Conservation (phyloP, 106 monocot species). For the Hemerocallis citrina region DNA sequence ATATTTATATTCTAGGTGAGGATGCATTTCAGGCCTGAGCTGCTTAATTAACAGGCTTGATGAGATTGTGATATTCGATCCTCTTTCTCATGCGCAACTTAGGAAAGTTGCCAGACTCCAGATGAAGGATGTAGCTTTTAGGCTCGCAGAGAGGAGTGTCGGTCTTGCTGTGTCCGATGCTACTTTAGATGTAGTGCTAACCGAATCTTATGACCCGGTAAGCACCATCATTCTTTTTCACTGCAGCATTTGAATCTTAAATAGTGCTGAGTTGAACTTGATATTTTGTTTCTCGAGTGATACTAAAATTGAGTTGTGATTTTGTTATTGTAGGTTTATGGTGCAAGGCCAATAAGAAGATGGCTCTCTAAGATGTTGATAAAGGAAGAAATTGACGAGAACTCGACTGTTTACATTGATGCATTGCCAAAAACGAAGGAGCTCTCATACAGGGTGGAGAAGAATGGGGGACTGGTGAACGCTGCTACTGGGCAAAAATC, state of each 20-base stretch:
- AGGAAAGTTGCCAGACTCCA: conserved; percentile 60
- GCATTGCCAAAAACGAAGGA: conserved; percentile 27
- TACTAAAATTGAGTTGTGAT: too few relatives aligned
- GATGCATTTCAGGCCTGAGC: conserved; percentile 62
- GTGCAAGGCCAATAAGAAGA: conserved; percentile 64
- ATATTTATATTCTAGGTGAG: conserved; percentile 23
- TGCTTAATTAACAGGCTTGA: conserved; percentile 59
- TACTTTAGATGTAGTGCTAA: conserved; percentile 45
- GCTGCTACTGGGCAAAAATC: conserved; percentile 30
- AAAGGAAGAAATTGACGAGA: conserved; percentile 61
- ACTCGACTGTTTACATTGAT: conserved; percentile 52
- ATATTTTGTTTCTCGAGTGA: neutral
- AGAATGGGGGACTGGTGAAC: conserved; percentile 49
- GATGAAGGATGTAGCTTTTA: conserved; percentile 56
- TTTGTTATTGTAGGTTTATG: conserved; percentile 31
- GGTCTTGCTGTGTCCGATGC: conserved; percentile 53
- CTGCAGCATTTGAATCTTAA: neutral
- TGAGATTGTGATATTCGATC: conserved; percentile 73
- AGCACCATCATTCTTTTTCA: neutral
- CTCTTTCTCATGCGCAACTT: conserved; percentile 63
- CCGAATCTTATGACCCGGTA: conserved; percentile 65
- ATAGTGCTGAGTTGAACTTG: too few relatives aligned
- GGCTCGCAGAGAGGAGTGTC: conserved; percentile 56
- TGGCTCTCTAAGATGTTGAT: conserved; percentile 75
- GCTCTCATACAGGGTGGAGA: conserved; percentile 44